Evolutionary conservation across 2,329 filamentous ascomycete genomes (phyloP).

Genomic region (Atkinsonella hypoxylon): DNA sequence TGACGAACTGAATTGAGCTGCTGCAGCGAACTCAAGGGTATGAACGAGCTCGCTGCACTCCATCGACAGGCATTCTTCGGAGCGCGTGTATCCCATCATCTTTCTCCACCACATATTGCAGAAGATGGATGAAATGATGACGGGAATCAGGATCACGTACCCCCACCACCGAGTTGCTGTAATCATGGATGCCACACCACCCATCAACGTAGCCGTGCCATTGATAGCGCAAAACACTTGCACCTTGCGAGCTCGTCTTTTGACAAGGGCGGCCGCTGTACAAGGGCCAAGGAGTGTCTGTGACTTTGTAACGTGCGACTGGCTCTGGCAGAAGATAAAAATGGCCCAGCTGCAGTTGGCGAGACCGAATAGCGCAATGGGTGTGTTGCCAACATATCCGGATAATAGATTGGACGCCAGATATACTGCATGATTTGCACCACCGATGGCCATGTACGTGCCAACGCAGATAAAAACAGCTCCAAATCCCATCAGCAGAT

Average conservation of each 20-base stretch:
- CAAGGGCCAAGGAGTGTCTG: constrained; percentile 15
- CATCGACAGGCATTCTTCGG: constrained; percentile 3
- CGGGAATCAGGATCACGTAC: constrained; percentile 38
- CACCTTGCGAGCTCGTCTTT: constrained; percentile 25
- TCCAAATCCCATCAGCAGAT: constrained; percentile 35
- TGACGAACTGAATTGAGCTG: constrained; percentile 6
- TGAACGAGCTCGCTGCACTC: constrained; percentile 7
- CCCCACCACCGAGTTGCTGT: constrained; percentile 40
- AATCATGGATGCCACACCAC: constrained; percentile 36
- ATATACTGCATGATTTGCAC: constrained; percentile 29
- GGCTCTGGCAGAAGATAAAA: constrained; percentile 29
- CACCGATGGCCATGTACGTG: constrained; percentile 41
- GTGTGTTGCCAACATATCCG: constrained; percentile 41
- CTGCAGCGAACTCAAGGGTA: constrained; percentile 12
- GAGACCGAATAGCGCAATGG: constrained; percentile 36
- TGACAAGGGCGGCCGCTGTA: constrained; percentile 18
- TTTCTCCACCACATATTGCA: constrained; percentile 38
- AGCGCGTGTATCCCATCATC: constrained; percentile 29
- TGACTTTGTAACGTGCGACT: constrained; percentile 21
- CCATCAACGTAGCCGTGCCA: constrained; percentile 32
- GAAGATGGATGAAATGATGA: constrained; percentile 31
- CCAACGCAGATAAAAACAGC: constrained; percentile 37
- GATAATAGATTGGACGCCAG: constrained; percentile 39
- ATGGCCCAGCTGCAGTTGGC: constrained; percentile 35
- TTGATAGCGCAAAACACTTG: constrained; percentile 32